Evolutionary conservation across 1,139 yeast species (phyloP), one percentile per base, ranked within the genome.

Genomic region (Kodamaea derodonti): DNA sequence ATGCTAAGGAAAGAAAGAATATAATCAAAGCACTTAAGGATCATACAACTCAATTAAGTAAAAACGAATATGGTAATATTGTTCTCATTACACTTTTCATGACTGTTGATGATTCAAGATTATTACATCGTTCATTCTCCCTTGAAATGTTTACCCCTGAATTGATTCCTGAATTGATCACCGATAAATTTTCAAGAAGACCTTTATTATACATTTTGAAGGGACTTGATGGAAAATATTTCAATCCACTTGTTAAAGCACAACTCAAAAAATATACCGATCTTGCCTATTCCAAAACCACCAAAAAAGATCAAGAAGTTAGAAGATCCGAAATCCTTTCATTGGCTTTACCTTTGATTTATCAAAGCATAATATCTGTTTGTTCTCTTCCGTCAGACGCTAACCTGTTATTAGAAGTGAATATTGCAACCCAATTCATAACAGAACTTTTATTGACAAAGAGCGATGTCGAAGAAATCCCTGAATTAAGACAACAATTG

Each of bases 21-120:
- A 75, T 92, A 36, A 69, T 90, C 44, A 84, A 76, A 60, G 59
- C 82, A 14, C 72, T 92, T 58, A 85, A 81, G 52, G 75, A 75
- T 26, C 96, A 87, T 59, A 82, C 78, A 14, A 70, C 72, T 33
- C 83, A 82, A 43, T 71, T 90, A 56, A 80, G 87, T 40, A 75
- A 78, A 44, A 92, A 92, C 55, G 97, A 90, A 59, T 75, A 76
- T 54, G 98, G 98, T 53, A 84, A 86, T 59, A 53, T 74, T 36
- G 97, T 88, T 7, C 72, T 90, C 44, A 84, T 80, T 46, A 76
- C 94, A 9, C 65, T 87, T 31, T 82, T 86, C 62, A 73, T 84
- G 76, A 80, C 94, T 18, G 95, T 90, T 35, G 98, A 92, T 68
- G 98, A 92, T 68, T 88, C 97, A 4, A 94, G 84, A 33, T 69